A percentile compares a stretch with the other conserved stretches of the same genome.
Conservation (phyloP, 2,329 filamentous ascomycete genomes). For the Alternaria triticimaculans region DNA sequence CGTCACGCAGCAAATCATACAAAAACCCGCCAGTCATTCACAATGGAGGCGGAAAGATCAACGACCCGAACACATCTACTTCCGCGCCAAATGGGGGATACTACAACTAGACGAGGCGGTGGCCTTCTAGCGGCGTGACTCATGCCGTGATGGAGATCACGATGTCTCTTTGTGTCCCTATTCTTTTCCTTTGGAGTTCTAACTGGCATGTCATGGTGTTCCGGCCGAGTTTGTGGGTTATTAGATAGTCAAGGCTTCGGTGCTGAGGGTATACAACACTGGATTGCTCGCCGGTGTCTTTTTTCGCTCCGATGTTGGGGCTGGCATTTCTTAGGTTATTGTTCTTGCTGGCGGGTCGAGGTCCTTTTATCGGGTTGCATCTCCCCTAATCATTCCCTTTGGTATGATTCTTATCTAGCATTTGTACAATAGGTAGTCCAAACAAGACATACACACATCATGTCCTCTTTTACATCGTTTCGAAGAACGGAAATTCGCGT, state of each 20-base stretch:
- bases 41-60: conserved; percentile 38
- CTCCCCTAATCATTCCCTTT: conserved; percentile 4
- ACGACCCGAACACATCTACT: conserved; percentile 39
- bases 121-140: not conserved
- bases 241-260: not conserved
- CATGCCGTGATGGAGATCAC: not conserved
- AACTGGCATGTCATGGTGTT: not conserved
- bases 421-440: not conserved
- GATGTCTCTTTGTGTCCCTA: not conserved
- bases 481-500: no score
- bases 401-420: not conserved
- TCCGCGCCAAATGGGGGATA: conserved; percentile 38
- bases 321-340: not conserved
- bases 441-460: not conserved
- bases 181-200: not conserved
- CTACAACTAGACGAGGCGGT: conserved; percentile 27
- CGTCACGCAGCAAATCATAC: conserved; percentile 33
- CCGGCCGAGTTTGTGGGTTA: no score
- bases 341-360: not conserved
- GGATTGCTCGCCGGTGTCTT: not conserved
- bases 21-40: conserved; percentile 39
- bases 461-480: not conserved
- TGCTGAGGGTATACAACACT: not conserved
- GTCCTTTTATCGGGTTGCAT: conserved; percentile 10
- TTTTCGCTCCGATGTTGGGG: not conserved